A percentile compares a stretch with the other conserved stretches of the same genome.
These are phyloP conservation scores for Ogataea henricii DNA, from an alignment of 805 yeast genomes.

Conservation along the genomic window DNA sequence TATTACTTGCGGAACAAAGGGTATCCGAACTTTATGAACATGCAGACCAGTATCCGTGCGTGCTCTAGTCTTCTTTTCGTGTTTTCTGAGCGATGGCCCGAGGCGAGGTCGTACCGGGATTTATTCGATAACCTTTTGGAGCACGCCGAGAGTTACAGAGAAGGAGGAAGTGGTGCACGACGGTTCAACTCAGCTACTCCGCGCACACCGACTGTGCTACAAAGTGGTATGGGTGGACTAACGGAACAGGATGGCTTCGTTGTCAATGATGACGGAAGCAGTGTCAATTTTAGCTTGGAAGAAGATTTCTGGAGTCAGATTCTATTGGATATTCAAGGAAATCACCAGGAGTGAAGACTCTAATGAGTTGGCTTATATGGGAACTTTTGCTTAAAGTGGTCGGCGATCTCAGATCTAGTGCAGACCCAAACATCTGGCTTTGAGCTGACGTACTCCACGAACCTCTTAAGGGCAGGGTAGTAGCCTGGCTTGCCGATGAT, in stretches of 20 bases:
- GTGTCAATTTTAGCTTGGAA: constrained; percentile 16
- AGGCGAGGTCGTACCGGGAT: constrained; percentile 29
- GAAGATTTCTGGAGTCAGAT: constrained; percentile 25
- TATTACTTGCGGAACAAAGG: constrained; percentile 29
- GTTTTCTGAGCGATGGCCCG: constrained; percentile 31
- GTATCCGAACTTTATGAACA: constrained; percentile 22
- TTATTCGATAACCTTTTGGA: constrained; percentile 30
- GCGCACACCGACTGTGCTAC: not conserved
- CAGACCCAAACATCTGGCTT: constrained; percentile 42
- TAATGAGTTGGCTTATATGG: constrained; percentile 18
- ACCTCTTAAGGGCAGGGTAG: constrained; percentile 37
- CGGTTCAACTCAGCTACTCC: not conserved
- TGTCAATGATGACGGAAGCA: not conserved
- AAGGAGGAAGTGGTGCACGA: constrained; percentile 1
- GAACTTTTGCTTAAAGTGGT: constrained; percentile 30
- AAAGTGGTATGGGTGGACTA: not conserved
- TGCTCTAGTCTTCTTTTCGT: constrained; percentile 32
- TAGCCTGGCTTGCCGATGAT: constrained; percentile 41
- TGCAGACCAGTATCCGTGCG: constrained; percentile 30
- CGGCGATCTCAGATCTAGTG: constrained; percentile 40
- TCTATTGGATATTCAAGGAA: constrained; percentile 9
- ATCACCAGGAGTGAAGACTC: constrained; percentile 1
- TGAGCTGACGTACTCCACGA: constrained; percentile 36
- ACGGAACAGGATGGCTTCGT: not conserved
- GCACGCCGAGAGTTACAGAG: constrained; percentile 17